Percentiles rank a stretch among this genome's conserved stretches.
Conservation (phyloP, 1,284 basidiomycete genomes). For the Cutaneotrichosporon dermatis region DNA sequence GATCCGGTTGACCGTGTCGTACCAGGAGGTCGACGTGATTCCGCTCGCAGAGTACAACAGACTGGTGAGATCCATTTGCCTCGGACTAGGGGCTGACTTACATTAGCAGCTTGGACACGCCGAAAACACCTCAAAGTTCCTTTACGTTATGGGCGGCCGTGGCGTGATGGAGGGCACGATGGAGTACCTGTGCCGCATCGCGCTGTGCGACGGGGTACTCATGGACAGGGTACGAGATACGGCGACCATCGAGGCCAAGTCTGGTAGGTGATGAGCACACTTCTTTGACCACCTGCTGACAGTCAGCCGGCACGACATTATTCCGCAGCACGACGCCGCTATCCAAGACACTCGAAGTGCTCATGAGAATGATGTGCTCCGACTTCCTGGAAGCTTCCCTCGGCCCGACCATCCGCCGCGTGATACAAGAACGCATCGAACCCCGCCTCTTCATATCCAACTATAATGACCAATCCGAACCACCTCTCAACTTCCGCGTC, state of each 20-base stretch:
- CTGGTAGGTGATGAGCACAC: constrained; percentile 1
- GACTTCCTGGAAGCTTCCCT: constrained; percentile 27
- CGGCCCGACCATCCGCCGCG: constrained; percentile 22
- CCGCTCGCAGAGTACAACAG: constrained; percentile 12
- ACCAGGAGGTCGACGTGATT: constrained; percentile 21
- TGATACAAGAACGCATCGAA: constrained; percentile 11
- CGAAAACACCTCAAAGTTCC: constrained; percentile 5
- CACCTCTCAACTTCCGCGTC: constrained; percentile 10
- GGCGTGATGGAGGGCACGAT: constrained; percentile 18
- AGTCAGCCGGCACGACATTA: constrained; percentile 25
- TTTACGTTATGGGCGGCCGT: constrained; percentile 16
- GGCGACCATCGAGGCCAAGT: constrained; percentile 5
- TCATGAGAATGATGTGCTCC: constrained; percentile 28
- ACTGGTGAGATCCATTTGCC: constrained; percentile 3
- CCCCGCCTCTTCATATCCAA: constrained; percentile 7
- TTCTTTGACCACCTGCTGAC: neutral
- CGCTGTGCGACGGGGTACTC: constrained; percentile 21
- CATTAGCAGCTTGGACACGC: neutral
- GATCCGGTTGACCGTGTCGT: constrained; percentile 26
- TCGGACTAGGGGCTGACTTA: neutral
- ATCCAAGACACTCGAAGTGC: constrained; percentile 28
- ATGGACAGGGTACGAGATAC: constrained; percentile 17
- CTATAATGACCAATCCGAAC: neutral
- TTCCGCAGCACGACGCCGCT: constrained; percentile 34
- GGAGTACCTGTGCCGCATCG: constrained; percentile 18